Evolutionary conservation across 208 protist genomes (phyloP).

Genomic region (Leishmania tarentolae): DNA sequence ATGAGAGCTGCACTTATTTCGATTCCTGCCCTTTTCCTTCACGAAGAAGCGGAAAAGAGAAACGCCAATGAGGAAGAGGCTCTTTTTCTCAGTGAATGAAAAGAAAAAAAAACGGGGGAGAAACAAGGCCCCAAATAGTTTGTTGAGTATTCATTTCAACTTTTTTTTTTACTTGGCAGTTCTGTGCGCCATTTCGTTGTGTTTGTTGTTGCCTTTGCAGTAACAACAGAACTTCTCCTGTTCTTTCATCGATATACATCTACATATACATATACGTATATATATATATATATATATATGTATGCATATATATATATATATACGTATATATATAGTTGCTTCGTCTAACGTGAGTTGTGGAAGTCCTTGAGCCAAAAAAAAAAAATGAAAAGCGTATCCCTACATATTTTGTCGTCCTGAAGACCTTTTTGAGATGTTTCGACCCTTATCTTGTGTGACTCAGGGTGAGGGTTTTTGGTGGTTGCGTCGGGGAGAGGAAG

Average conservation of each 20-base stretch:
- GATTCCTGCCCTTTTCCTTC: too few species aligned
- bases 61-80: not conserved
- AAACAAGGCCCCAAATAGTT: not conserved
- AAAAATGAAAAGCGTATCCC: not conserved
- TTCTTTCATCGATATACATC: not conserved
- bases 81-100: not conserved
- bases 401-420: not conserved
- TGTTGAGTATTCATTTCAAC: not conserved
- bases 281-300: not conserved
- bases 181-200: constrained; percentile 1
- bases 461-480: not conserved
- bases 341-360: not conserved
- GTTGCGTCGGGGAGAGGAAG: not conserved
- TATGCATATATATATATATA: not conserved
- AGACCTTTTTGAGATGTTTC: not conserved
- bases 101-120: not conserved
- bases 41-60: not conserved
- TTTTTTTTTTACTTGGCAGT: not conserved
- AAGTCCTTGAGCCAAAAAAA: not conserved
- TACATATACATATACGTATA: not conserved
- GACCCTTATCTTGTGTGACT: not conserved
- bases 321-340: not conserved
- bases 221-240: not conserved
- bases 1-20: not conserved
- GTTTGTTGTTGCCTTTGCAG: constrained; percentile 1